Evolutionary conservation across 495 filamentous ascomycete species (phyloP), one percentile per base, ranked within the genome.

Genomic region (Aspergillus nanangensis): DNA sequence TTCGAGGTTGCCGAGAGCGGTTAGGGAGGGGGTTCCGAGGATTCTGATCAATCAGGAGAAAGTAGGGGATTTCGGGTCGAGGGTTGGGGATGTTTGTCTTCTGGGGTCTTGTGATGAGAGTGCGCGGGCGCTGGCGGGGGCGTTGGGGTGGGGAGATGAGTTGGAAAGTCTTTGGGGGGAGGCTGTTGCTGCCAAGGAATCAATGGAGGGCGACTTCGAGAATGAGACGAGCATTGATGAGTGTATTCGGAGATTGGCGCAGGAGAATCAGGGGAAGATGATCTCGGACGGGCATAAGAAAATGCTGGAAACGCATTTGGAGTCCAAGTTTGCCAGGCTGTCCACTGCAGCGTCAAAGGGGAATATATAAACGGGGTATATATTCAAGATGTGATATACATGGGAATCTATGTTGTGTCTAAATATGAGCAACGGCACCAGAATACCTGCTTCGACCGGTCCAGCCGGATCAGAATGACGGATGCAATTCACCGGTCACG

Each of bases 121-220:
- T 1, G 80, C 95, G n/a, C 72, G 81, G 46, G 76, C 75, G 60
- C 69, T 95, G 38, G 90, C 90, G 22, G 75, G 82, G 52, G 78
- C 74, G 33, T 72, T 91, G 14, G 90, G 89, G 0, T 95, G 90
- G 90, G 58, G 77, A 3, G 81, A 86, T 22, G 89, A 95, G 53
- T 68, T 96, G 24, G 87, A 94, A 48, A 58, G 41, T 14, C 14
- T 84, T 13, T 87, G 80, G 82, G 44, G 57, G 14, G 64, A 69
- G 45, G 72, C 71, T 5, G 66, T 67, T 5, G 57, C 55, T 33
- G 29, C 44, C 7, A 59, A 61, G 21, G 45, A 49, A 11, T 14
- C 44, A 29, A 18, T 40, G 20, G 27, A 50, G 33, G 49, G 56
- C 33, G 48, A n/a, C n/a, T n/a, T n/a, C n/a, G n/a, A 62, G 0